Conservation (phyloP, 352 stramenopile genomes). For the Pythium chondricola region DNA sequence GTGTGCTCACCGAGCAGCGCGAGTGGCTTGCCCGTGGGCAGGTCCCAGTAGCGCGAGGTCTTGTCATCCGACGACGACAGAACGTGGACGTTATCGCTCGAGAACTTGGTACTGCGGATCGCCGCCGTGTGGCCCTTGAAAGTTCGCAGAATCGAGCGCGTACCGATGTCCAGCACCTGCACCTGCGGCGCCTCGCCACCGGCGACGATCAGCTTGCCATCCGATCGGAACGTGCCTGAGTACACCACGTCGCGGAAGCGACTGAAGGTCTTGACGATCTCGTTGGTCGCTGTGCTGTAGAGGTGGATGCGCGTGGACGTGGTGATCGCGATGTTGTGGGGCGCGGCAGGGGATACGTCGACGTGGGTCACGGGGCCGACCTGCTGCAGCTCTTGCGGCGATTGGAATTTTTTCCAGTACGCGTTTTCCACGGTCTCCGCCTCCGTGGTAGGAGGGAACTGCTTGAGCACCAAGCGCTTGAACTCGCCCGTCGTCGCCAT, state of each 20-base stretch:
- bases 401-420: constrained; percentile 88
- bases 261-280: constrained; percentile 86
- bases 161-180: constrained; percentile 83
- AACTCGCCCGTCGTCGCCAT: constrained; percentile 79
- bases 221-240: constrained; percentile 77
- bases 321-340: constrained; percentile 82
- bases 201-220: constrained; percentile 84
- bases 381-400: constrained; percentile 77
- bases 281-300: constrained; percentile 76
- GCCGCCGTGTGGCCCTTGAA: constrained; percentile 83
- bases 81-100: constrained; percentile 79
- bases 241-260: constrained; percentile 86
- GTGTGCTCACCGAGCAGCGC: constrained; percentile 75
- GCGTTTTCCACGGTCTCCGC: constrained; percentile 71
- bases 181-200: constrained; percentile 72
- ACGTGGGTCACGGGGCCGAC: constrained; percentile 81
- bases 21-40: constrained; percentile 77
- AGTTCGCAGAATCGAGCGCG: constrained; percentile 74
- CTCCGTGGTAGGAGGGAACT: constrained; percentile 76
- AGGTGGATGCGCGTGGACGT: constrained; percentile 84
- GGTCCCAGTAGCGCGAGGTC: constrained; percentile 83
- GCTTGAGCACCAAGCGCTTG: constrained; percentile 83
- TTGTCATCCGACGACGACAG: constrained; percentile 90
- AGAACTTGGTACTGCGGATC: constrained; percentile 76
- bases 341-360: constrained; percentile 69